Percentiles rank a stretch among this genome's conserved stretches.
Evolutionary conservation across 2,329 filamentous ascomycete genomes (phyloP).

Genomic region (Apiospora phragmitis): DNA sequence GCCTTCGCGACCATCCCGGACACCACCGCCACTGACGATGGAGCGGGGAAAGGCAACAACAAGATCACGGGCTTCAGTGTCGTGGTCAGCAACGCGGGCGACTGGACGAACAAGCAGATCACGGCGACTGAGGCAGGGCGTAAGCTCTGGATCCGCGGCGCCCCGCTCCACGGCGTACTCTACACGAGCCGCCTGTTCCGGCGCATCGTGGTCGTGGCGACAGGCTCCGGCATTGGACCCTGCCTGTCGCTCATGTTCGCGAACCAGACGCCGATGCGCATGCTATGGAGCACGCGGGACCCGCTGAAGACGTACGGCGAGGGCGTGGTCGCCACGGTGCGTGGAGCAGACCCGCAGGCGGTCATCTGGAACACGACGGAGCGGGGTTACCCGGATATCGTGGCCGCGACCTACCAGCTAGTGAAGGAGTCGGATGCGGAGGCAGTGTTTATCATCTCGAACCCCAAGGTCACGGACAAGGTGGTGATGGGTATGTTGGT

Average conservation of each 20-base stretch:
- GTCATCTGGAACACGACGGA: slow-evolving; percentile 34
- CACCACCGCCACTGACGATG: slow-evolving; percentile 18
- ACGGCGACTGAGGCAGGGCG: slow-evolving; percentile 42
- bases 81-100: slow-evolving; percentile 62
- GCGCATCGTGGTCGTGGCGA: slow-evolving; percentile 59
- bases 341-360: slow-evolving; percentile 29
- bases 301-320: slow-evolving; percentile 36
- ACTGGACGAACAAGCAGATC: slow-evolving; percentile 63
- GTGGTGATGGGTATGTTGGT: slow-evolving; percentile 32
- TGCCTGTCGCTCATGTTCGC: slow-evolving; percentile 58
- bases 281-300: slow-evolving; percentile 36
- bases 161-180: slow-evolving; percentile 60
- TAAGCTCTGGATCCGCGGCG: slow-evolving; percentile 61
- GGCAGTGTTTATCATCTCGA: slow-evolving; percentile 37
- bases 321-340: slow-evolving; percentile 27
- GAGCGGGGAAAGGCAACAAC: neutral
- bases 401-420: slow-evolving; percentile 17
- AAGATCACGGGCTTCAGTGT: slow-evolving; percentile 48
- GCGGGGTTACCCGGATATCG: slow-evolving; percentile 31
- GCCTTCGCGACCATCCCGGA: slow-evolving; percentile 61
- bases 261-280: slow-evolving; percentile 27
- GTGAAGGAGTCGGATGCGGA: slow-evolving; percentile 22
- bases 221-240: slow-evolving; percentile 65
- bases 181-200: slow-evolving; percentile 58
- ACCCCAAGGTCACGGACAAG: slow-evolving; percentile 31